Evolutionary conservation across 441 rosid species (phyloP).

Genomic region (Melianthus villosus): DNA sequence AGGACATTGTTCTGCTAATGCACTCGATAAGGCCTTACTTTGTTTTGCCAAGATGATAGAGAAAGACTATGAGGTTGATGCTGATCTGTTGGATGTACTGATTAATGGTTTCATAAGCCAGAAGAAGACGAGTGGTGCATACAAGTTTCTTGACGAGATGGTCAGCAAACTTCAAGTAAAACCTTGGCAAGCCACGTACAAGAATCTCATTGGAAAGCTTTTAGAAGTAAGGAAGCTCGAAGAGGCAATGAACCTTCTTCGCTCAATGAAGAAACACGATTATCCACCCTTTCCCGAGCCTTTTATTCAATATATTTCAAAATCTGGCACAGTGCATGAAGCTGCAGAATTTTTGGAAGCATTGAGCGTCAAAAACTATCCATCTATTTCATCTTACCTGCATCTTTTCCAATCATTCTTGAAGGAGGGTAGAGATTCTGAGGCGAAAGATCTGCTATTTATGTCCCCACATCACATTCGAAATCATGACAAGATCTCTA

Average conservation of each 20-base stretch:
- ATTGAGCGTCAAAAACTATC: conserved; percentile 39
- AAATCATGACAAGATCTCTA: conserved; percentile 33
- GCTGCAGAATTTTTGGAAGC: conserved; percentile 52
- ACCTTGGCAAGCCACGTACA: conserved; percentile 79
- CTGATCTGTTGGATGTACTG: conserved; percentile 46
- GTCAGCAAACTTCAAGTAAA: conserved; percentile 28
- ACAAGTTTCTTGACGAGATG: conserved; percentile 39
- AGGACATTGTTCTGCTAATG: conserved; percentile 52
- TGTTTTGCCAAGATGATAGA: conserved; percentile 49
- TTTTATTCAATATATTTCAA: conserved; percentile 43
- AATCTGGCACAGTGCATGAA: conserved; percentile 52
- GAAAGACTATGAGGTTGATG: conserved; percentile 37
- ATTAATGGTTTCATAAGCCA: conserved; percentile 44
- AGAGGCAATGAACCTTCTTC: conserved; percentile 59
- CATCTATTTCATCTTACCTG: conserved; percentile 37
- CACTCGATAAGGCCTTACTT: conserved; percentile 41
- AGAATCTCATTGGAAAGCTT: conserved; percentile 48
- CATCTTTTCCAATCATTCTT: conserved; percentile 42
- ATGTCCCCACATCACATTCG: conserved; percentile 65
- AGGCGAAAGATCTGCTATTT: conserved; percentile 53
- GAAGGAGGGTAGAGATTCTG: conserved; percentile 55
- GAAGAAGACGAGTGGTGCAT: conserved; percentile 47
- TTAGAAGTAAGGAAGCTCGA: conserved; percentile 48
- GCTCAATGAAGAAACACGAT: conserved; percentile 47
- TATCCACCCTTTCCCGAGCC: conserved; percentile 48